Base-by-base conservation (phyloP, 1,284 basidiomycete genomes). In the Tausonia pullulans region DNA sequence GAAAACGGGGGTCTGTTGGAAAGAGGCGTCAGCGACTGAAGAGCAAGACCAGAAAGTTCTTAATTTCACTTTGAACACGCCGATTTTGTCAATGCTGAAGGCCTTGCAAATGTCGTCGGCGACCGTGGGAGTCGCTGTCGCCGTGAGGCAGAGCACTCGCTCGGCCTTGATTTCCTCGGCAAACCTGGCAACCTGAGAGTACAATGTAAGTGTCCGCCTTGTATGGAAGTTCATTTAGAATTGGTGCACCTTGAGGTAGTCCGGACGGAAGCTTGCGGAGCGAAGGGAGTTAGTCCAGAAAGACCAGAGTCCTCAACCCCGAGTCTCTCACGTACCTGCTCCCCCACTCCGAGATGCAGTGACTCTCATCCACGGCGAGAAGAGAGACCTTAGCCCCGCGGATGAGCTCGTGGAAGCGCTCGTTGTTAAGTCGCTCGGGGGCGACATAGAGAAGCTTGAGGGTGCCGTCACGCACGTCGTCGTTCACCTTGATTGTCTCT, bases 281-380 rank as follows among this genome's bases (percentile, higher is more conserved):
- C 27, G 27, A 27, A 27, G 27, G 27, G 27, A 27, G 27, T 27
- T 27, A 27, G 27, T 27, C 27, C 27, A 27, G 27, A 27, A 27
- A 27, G 27, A 27, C 27, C 27, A 27, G 27, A 27, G 27, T 27
- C 27, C 2, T 27, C 27, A 27, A 27, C 27, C 27, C 27, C 27
- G 27, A 27, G 27, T 27, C 27, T 27, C 27, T 27, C 27, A 27
- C 27, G 27, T 27, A 27, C 27, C 27, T 27, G 27, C 27, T 27
- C 27, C 75, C 76, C 76, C 76, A 78, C 56, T 76, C 74, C 54
- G 74, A 74, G 8, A 77, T 74, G 62, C 77, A 78, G 63, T 78
- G 77, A 3, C 73, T 72, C 67, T 78, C 77, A 64, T 69, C 60
- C 60, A 69, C 56, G 27, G 66, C 58, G 67, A 72, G 54, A 63